Evolutionary conservation across 768 basidiomycete species (phyloP), one percentile per base, ranked within the genome.

Genomic region (Mycena metata): DNA sequence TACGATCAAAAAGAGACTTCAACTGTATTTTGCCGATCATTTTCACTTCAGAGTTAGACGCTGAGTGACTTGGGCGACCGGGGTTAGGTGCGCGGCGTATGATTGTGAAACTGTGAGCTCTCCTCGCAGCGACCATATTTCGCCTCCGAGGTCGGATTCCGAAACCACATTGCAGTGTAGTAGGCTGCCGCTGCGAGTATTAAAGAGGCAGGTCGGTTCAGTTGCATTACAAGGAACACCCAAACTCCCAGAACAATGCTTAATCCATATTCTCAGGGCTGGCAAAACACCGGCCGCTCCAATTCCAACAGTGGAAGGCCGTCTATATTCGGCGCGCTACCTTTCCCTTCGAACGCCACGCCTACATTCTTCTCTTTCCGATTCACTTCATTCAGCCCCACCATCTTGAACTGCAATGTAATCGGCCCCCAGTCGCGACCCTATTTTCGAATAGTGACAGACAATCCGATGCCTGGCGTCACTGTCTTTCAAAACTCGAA

Each of bases 351-450:
- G 1, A 21, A 56, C 21, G 10, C 61, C 16, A 36, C 60, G 8
- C 70, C 66, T 9, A 68, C 70, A 7, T 68, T 71, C 45, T 65
- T 67, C 36, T 45, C 70, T 2, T 71, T 71, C 41, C 66, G 60
- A 36, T 71, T 71, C 63, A 71, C 70, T 8, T 65, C 70, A 4
- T 68, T 68, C 55, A 64, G 58, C 33, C 70, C 70, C 0, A 58
- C 66, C 12, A 73, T 85, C 12, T 73, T 84, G 46, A 80, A 85
- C 69, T 84, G 79, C 69, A 76, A 55, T 45, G 77, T 85, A 46
- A 55, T 83, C 51, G 83, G 83, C 3, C 69, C 65, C 6, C 41
- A 61, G 8, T 76, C 76, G 33, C 79, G 80, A 69, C 79, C 81
- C 16, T 78, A 76, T 19, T 85, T 82, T 70, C 79, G 79, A 58